These are phyloP conservation scores for Aspergillus sparsus DNA, from an alignment of 495 filamentous ascomycete species.

Conservation along the genomic window DNA sequence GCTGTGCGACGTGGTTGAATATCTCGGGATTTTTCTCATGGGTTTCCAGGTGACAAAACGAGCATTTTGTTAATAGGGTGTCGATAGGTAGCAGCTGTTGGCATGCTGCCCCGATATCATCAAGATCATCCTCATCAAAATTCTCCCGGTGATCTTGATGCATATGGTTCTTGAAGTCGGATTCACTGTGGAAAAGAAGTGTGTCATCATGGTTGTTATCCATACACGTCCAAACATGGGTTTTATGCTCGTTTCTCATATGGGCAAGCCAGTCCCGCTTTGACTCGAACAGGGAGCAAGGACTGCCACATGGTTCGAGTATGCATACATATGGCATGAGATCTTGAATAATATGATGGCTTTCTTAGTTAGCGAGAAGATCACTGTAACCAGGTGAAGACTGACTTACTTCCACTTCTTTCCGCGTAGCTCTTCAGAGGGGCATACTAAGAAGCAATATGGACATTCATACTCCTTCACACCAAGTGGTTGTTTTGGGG, in stretches of 20 bases:
- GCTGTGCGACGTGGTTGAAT: background rate
- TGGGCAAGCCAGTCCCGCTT: background rate
- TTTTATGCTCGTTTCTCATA: background rate
- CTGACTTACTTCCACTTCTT: background rate
- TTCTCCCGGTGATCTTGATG: background rate
- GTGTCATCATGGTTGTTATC: background rate
- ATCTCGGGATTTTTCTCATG: background rate
- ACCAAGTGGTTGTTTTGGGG: background rate
- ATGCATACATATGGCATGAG: background rate
- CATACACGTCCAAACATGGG: background rate
- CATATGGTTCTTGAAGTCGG: background rate
- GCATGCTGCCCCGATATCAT: background rate
- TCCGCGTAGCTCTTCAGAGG: background rate
- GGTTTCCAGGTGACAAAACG: background rate
- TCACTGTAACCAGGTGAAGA: background rate
- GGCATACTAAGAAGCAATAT: background rate
- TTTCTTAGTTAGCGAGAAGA: background rate
- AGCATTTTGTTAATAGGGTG: background rate
- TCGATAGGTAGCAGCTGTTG: background rate
- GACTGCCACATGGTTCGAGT: background rate
- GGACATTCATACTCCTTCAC: background rate
- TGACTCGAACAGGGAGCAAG: background rate
- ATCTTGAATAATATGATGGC: background rate
- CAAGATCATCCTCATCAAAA: background rate
- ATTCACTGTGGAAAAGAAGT: background rate